A percentile compares a stretch with the other conserved stretches of the same genome.
phyloP scores from a whole-genome alignment of 768 basidiomycete species.

The Auricularia sp. region DNA sequence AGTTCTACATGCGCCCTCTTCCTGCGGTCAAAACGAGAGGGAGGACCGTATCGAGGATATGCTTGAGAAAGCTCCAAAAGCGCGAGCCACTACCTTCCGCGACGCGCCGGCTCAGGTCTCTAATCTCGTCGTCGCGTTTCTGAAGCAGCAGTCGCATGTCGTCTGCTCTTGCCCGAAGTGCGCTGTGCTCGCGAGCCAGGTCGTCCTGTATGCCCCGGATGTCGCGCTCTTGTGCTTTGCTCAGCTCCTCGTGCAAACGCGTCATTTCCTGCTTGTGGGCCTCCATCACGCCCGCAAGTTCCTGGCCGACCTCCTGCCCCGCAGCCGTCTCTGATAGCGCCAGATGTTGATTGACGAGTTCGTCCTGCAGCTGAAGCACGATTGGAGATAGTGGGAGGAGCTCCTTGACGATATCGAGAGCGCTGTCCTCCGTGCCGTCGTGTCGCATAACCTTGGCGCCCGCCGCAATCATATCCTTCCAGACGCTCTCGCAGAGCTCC shows the following conservation, averaged over 20 bases:
- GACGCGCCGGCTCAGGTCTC: no score
- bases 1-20: no score
- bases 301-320: constrained; percentile 41
- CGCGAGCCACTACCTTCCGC: no score
- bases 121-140: no score
- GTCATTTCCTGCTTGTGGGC: constrained; percentile 40
- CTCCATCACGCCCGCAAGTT: constrained; percentile 37
- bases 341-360: constrained; percentile 41
- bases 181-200: background rate
- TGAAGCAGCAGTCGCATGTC: no score
- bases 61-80: no score
- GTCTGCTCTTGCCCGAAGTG: no score
- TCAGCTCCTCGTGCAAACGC: constrained; percentile 26
- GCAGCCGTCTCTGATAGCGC: constrained; percentile 44
- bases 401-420: constrained; percentile 4
- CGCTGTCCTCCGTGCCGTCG: constrained; percentile 10
- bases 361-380: constrained; percentile 37
- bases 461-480: constrained; percentile 13
- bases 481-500: constrained; percentile 13
- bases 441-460: constrained; percentile 15
- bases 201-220: background rate
- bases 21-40: no score
- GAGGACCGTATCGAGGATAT: no score
- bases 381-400: constrained; percentile 8
- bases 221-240: constrained; percentile 8